Percentiles rank a stretch among this genome's conserved stretches.
Evolutionary conservation across 306 rosid genomes (phyloP).

Genomic region (Ochetophila trinervis): DNA sequence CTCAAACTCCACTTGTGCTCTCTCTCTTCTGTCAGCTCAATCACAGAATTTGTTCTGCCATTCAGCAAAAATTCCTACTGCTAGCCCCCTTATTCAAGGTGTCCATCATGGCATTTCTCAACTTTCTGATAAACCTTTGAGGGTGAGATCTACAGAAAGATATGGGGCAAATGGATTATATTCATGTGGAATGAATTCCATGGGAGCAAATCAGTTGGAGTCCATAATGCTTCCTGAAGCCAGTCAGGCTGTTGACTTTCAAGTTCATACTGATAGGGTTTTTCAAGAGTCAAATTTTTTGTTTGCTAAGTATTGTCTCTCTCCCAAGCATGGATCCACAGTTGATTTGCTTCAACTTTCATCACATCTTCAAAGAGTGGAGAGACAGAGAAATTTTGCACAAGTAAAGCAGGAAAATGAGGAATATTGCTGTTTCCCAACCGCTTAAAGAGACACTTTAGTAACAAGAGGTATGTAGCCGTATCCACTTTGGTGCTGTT

Average conservation of each 20-base stretch:
- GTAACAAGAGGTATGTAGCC: constrained; percentile 26
- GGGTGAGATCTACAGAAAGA: constrained; percentile 29
- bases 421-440: constrained; percentile 43
- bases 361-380: constrained; percentile 76
- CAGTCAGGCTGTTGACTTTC: constrained; percentile 23
- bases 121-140: constrained; percentile 29
- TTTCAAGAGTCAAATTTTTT: constrained; percentile 25
- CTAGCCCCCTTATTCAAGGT: constrained; percentile 32
- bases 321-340: constrained; percentile 42
- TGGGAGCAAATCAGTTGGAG: constrained; percentile 34
- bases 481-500: too few relatives aligned
- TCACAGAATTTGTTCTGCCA: constrained; percentile 41
- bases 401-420: constrained; percentile 53
- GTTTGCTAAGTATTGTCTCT: constrained; percentile 25
- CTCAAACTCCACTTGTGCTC: constrained; percentile 50
- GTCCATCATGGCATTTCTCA: constrained; percentile 18
- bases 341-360: constrained; percentile 69
- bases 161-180: constrained; percentile 31
- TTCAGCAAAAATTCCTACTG: constrained; percentile 28
- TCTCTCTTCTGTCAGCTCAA: constrained; percentile 93
- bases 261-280: constrained; percentile 21
- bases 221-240: constrained; percentile 29
- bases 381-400: constrained; percentile 51
- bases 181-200: constrained; percentile 30
- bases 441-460: constrained; percentile 28